Conservation (phyloP, 257 asterid genomes). For the Solanum megistacrolobum region DNA sequence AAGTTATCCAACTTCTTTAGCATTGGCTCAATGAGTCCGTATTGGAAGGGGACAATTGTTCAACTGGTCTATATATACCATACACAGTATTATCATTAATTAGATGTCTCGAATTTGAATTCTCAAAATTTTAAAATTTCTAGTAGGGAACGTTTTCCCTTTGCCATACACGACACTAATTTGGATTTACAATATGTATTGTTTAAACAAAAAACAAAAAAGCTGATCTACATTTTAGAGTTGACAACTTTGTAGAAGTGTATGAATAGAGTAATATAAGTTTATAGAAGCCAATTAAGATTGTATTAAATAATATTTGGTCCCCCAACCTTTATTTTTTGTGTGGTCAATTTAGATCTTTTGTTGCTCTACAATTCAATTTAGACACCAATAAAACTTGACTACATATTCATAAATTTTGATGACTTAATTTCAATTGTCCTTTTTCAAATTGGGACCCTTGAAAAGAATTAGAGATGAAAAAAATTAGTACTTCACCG, state of each 20-base stretch:
- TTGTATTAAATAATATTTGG: neutral
- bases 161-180: neutral
- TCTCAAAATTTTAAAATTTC: neutral
- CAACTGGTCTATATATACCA: too few relatives aligned
- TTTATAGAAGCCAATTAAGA: neutral
- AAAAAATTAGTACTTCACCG: neutral
- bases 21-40: neutral
- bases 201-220: neutral
- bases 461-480: neutral
- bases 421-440: neutral
- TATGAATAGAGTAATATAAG: neutral
- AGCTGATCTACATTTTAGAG: neutral
- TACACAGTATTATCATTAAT: neutral
- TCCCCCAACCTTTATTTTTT: neutral
- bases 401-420: neutral
- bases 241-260: neutral
- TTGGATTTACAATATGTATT: neutral
- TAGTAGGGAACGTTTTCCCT: neutral
- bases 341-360: neutral
- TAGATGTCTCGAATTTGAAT: neutral
- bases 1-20: neutral
- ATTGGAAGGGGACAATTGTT: neutral
- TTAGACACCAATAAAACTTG: conserved; percentile 5
- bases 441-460: neutral
- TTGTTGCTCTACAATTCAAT: neutral